Conservation (phyloP, 2,329 filamentous ascomycete genomes). For the Penicillium psychrosexuale region DNA sequence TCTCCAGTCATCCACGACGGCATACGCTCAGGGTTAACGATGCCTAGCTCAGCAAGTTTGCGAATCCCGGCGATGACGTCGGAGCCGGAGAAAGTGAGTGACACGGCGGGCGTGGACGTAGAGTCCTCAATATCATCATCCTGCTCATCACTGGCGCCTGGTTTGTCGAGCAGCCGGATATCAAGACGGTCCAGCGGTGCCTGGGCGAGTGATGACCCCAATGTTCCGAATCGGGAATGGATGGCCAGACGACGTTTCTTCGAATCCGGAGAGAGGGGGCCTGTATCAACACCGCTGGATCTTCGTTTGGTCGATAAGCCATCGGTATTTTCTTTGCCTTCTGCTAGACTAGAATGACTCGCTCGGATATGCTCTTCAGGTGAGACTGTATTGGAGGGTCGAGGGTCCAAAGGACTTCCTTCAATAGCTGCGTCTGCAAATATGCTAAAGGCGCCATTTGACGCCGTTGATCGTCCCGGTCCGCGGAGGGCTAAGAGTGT, state of each 20-base stretch:
- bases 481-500: conserved; percentile 69
- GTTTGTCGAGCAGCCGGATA: conserved; percentile 49
- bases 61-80: conserved; percentile 81
- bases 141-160: conserved; percentile 7
- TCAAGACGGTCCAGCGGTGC: conserved; percentile 49
- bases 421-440: conserved; percentile 65
- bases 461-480: conserved; percentile 65
- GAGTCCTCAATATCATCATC: conserved; percentile 7
- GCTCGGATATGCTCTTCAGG: conserved; percentile 31
- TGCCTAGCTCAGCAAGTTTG: conserved; percentile 70
- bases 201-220: conserved; percentile 39
- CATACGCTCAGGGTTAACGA: conserved; percentile 71
- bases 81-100: conserved; percentile 66
- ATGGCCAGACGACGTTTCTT: conserved; percentile 64
- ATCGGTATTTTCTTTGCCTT: conserved; percentile 17
- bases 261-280: conserved; percentile 24
- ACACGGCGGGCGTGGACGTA: conserved; percentile 26
- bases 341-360: neutral
- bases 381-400: conserved; percentile 34
- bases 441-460: conserved; percentile 74
- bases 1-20: conserved; percentile 91
- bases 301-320: conserved; percentile 8
- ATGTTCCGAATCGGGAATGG: conserved; percentile 66
- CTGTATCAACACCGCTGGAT: neutral
- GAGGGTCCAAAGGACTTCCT: conserved; percentile 51